These are phyloP conservation scores for Capsella bursapastoris DNA, from an alignment of 345 rosid genomes.

Conservation along the genomic window DNA sequence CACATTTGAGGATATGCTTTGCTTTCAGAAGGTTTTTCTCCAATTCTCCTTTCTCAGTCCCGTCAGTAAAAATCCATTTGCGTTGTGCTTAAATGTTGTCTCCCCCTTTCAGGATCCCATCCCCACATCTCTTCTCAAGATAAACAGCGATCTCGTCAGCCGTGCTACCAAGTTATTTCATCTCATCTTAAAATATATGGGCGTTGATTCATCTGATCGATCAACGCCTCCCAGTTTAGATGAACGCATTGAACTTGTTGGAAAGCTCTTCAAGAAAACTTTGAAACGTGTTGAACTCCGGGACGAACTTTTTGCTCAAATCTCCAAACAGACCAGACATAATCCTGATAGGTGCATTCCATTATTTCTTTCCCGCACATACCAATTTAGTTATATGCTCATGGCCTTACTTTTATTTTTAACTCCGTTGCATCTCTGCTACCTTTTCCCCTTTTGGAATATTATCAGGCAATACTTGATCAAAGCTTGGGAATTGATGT, in stretches of 20 bases:
- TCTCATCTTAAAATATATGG: constrained; percentile 86
- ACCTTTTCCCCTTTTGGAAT: neutral
- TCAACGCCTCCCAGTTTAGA: constrained; percentile 70
- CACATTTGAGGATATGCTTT: constrained; percentile 96
- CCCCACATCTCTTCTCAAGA: constrained; percentile 92
- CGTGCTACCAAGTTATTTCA: constrained; percentile 90
- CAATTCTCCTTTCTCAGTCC: neutral
- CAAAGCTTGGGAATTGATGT: constrained; percentile 96
- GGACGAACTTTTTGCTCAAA: constrained; percentile 95
- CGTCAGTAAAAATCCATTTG: constrained; percentile 2
- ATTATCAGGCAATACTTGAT: constrained; percentile 72
- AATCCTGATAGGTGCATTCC: constrained; percentile 76
- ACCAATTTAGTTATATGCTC: neutral
- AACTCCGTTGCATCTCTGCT: neutral
- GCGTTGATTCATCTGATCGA: constrained; percentile 89
- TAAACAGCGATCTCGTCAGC: constrained; percentile 74
- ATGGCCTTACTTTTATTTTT: neutral
- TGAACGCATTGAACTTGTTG: constrained; percentile 88
- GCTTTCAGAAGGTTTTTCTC: constrained; percentile 81
- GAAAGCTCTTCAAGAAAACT: constrained; percentile 82
- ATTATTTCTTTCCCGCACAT: constrained; percentile 19
- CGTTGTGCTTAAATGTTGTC: neutral
- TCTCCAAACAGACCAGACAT: constrained; percentile 95
- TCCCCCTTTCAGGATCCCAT: constrained; percentile 73
- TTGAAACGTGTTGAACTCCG: constrained; percentile 92